Conservation (phyloP, 2,329 filamentous ascomycete species). For the Ophiostoma ips region DNA sequence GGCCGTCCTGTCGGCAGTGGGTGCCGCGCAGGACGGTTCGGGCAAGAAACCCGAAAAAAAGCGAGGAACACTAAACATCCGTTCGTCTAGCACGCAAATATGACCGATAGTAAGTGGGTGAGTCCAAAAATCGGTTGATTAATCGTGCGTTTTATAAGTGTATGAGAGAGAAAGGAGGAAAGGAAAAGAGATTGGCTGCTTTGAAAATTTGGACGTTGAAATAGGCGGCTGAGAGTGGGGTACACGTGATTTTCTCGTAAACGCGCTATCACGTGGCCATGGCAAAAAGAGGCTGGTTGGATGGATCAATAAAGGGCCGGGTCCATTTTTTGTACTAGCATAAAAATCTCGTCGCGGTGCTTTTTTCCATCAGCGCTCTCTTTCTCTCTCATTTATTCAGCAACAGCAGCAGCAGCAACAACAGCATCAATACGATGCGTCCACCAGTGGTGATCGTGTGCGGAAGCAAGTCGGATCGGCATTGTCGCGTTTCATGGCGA, state of each 20-base stretch:
- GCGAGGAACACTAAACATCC: constrained; percentile 10
- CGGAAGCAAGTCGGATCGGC: background rate
- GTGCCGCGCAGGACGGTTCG: constrained; percentile 3
- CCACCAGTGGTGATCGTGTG: background rate
- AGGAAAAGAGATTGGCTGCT: constrained; percentile 4
- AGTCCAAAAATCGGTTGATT: constrained; percentile 46
- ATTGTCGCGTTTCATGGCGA: background rate
- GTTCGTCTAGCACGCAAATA: constrained; percentile 45
- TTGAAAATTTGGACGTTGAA: background rate
- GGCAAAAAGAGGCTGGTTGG: no score
- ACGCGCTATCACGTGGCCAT: background rate
- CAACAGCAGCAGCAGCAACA: background rate
- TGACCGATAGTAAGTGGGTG: constrained; percentile 41
- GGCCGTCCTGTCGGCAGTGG: constrained; percentile 4
- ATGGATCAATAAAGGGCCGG: constrained; percentile 4
- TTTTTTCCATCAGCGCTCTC: background rate
- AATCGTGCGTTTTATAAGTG: constrained; percentile 40
- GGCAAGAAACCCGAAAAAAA: background rate
- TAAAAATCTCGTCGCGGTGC: background rate
- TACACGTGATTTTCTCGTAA: background rate
- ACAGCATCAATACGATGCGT: background rate
- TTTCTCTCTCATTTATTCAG: background rate
- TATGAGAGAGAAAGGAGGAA: constrained; percentile 18
- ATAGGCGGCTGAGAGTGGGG: background rate
- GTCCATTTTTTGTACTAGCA: background rate